Percentiles rank a stretch among this genome's conserved stretches.
Evolutionary conservation across 306 rosid species (phyloP).

Genomic region (Comarum palustre): DNA sequence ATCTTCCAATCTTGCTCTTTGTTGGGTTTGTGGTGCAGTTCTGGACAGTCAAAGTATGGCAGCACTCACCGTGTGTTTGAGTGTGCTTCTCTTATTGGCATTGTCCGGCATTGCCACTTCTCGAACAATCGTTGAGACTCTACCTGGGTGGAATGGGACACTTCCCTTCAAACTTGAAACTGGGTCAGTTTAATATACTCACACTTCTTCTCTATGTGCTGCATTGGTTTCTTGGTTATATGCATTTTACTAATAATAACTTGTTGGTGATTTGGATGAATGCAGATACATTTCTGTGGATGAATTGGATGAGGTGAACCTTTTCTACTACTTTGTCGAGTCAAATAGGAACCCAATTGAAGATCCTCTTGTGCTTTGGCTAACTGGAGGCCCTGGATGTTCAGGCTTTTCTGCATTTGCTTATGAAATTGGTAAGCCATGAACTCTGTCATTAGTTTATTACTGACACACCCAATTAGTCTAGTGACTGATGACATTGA

Average conservation of each 20-base stretch:
- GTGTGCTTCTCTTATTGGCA: constrained; percentile 3
- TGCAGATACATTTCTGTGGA: constrained; percentile 24
- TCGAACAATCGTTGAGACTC: not conserved
- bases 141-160: constrained; percentile 14
- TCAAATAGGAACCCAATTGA: constrained; percentile 23
- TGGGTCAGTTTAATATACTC: not conserved
- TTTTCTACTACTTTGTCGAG: constrained; percentile 29
- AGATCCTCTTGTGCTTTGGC: constrained; percentile 30
- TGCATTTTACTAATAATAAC: not conserved
- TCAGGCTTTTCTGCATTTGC: constrained; percentile 21
- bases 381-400: constrained; percentile 34
- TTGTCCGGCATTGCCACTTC: constrained; percentile 4
- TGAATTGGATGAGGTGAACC: constrained; percentile 19
- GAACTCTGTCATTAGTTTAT: not conserved
- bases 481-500: not conserved
- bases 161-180: constrained; percentile 7
- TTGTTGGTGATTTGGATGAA: not conserved
- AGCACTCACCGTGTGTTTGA: constrained; percentile 5
- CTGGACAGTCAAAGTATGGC: not conserved
- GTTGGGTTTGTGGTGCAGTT: not conserved
- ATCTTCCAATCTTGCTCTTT: not conserved
- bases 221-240: not conserved
- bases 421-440: constrained; percentile 23
- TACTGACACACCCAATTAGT: not conserved
- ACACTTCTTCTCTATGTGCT: not conserved